Conservation (phyloP, 164 flowering plant genomes). For the Akebia trifoliata region DNA sequence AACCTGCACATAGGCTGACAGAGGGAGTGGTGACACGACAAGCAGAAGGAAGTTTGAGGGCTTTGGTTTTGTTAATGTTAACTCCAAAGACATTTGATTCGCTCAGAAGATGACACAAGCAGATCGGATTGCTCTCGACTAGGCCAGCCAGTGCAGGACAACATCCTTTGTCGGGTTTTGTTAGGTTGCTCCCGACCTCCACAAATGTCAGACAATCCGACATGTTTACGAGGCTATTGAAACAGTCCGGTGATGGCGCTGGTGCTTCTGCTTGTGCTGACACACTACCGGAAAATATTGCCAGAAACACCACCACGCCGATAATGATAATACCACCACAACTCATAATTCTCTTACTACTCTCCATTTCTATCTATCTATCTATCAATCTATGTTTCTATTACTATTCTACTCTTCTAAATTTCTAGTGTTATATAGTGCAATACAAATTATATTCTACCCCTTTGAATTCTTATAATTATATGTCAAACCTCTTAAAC, state of each 20-base stretch:
- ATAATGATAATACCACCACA: neutral
- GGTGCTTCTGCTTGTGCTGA: conserved; percentile 20
- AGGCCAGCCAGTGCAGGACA: conserved; percentile 60
- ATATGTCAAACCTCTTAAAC: no score
- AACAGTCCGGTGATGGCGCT: conserved; percentile 29
- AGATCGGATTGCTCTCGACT: conserved; percentile 45
- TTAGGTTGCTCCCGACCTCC: conserved; percentile 44
- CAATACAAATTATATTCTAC: no score
- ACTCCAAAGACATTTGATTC: conserved; percentile 26
- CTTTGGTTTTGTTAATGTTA: conserved; percentile 30
- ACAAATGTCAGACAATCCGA: conserved; percentile 61
- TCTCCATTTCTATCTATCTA: neutral
- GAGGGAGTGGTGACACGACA: conserved; percentile 50
- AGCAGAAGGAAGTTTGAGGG: conserved; percentile 49
- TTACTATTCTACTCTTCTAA: neutral
- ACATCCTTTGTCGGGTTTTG: conserved; percentile 51
- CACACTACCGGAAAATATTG: conserved; percentile 1
- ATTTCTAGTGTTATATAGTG: neutral
- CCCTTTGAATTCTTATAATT: no score
- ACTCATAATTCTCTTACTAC: neutral
- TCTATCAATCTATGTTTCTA: neutral
- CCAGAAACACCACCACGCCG: neutral
- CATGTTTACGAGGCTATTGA: conserved; percentile 28
- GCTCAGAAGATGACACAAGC: conserved; percentile 56
- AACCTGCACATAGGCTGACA: conserved; percentile 40